Percentiles rank a stretch among this genome's conserved stretches.
These are phyloP conservation scores for Inga oerstediana DNA, from an alignment of 306 rosid species.

Conservation along the genomic window DNA sequence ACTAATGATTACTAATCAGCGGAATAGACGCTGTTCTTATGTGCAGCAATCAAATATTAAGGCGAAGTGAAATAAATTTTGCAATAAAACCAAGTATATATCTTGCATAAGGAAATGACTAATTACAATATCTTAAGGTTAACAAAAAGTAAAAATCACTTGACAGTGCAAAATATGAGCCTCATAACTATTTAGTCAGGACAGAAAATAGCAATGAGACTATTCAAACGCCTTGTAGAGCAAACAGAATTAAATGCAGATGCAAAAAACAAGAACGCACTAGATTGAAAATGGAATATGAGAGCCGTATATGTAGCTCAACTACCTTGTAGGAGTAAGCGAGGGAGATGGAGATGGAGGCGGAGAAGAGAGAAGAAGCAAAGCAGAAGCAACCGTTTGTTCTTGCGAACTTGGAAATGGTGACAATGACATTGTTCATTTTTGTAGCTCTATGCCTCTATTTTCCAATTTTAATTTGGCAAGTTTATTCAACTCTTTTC, in stretches of 20 bases:
- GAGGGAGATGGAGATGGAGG: conserved; percentile 34
- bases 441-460: too few species aligned
- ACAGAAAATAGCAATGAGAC: conserved; percentile 12
- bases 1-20: neutral
- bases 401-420: too few species aligned
- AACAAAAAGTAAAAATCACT: neutral
- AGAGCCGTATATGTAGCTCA: neutral
- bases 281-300: neutral
- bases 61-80: neutral
- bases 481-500: too few species aligned
- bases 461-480: too few species aligned
- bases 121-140: neutral
- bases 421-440: too few species aligned
- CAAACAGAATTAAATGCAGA: conserved; percentile 18
- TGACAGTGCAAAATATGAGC: neutral
- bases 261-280: neutral
- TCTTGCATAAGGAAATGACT: neutral
- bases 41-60: too few species aligned
- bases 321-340: conserved; percentile 45
- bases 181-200: neutral
- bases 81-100: neutral
- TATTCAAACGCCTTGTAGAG: conserved; percentile 36
- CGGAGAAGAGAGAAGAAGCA: conserved; percentile 63
- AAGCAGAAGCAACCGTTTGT: conserved; percentile 13
- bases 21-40: neutral